These are phyloP conservation scores for Coemansia sp. DNA, from an alignment of 192 early-diverging fungal species.

Conservation along the genomic window DNA sequence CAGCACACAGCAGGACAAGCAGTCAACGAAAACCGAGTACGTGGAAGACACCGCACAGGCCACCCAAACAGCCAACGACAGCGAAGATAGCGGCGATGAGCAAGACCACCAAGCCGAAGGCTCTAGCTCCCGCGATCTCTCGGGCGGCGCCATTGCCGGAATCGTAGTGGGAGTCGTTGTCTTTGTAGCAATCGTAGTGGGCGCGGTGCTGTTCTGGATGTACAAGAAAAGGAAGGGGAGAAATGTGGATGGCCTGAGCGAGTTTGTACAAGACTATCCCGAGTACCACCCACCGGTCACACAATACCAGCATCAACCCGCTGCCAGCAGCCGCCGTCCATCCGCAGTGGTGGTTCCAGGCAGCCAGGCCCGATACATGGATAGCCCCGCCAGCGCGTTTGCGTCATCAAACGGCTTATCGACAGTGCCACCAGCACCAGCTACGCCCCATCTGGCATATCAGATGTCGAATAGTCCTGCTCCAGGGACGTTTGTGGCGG, in stretches of 20 bases:
- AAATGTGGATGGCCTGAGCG: background rate
- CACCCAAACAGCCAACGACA: background rate
- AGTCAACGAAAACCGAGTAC: background rate
- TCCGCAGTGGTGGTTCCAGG: background rate
- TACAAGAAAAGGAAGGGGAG: conserved; percentile 9
- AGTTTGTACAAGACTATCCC: conserved; percentile 11
- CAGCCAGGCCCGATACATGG: background rate
- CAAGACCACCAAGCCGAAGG: background rate
- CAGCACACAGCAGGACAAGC: background rate
- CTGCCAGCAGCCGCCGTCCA: background rate
- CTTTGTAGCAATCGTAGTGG: conserved; percentile 4
- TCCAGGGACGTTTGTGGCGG: background rate
- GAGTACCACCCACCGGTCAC: background rate
- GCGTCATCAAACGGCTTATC: too few relatives aligned
- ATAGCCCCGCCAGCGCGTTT: too few relatives aligned
- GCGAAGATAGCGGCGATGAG: background rate
- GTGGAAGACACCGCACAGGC: too few relatives aligned
- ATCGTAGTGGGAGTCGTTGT: conserved; percentile 20
- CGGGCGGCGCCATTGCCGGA: conserved; percentile 20
- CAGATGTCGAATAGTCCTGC: too few relatives aligned
- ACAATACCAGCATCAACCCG: background rate
- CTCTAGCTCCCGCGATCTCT: conserved; percentile 3
- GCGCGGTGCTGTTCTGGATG: conserved; percentile 3
- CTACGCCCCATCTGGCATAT: too few relatives aligned
- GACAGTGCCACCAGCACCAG: too few relatives aligned